A percentile compares a stretch with the other conserved stretches of the same genome.
phyloP scores from a whole-genome alignment of 345 rosid species.

The Arabidopsis suecica region DNA sequence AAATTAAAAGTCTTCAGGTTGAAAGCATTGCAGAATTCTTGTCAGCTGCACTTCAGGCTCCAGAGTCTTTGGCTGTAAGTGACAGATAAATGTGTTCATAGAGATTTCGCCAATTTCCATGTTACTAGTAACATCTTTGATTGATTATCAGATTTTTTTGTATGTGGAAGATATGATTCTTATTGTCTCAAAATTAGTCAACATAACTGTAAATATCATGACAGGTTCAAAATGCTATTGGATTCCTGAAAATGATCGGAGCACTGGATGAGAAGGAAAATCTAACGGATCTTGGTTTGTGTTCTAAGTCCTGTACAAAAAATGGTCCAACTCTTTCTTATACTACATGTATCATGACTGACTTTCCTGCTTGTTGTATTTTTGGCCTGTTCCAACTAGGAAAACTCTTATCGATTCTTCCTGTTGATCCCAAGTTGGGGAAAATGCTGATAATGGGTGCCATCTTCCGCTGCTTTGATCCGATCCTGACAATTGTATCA shows the following conservation, averaged over 20 bases:
- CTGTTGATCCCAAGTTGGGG: slow-evolving; percentile 99
- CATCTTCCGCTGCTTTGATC: slow-evolving; percentile 92
- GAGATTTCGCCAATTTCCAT: slow-evolving; percentile 9
- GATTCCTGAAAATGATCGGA: slow-evolving; percentile 88
- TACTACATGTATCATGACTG: slow-evolving; percentile 23
- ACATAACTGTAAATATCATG: slow-evolving; percentile 22
- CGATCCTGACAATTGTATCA: slow-evolving; percentile 84
- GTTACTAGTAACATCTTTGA: neutral
- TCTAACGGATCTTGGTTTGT: slow-evolving; percentile 93
- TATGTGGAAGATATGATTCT: slow-evolving; percentile 3
- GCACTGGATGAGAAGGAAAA: slow-evolving; percentile 90
- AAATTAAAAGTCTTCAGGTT: slow-evolving; percentile 93
- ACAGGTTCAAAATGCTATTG: slow-evolving; percentile 97
- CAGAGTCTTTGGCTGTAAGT: slow-evolving; percentile 89
- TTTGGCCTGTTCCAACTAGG: slow-evolving; percentile 54
- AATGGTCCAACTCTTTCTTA: slow-evolving; percentile 6
- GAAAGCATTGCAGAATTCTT: slow-evolving; percentile 90
- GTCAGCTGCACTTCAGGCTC: slow-evolving; percentile 96
- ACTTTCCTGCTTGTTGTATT: slow-evolving; percentile 25
- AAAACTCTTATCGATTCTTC: slow-evolving; percentile 80
- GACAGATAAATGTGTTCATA: slow-evolving; percentile 6
- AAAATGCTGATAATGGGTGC: slow-evolving; percentile 99
- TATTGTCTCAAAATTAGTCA: neutral
- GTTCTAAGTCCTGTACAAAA: slow-evolving; percentile 29
- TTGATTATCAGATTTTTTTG: neutral